Percentiles rank a stretch among this genome's conserved stretches.
phyloP scores from a whole-genome alignment of 2,329 filamentous ascomycete species.

The Chlorencoelia australis region DNA sequence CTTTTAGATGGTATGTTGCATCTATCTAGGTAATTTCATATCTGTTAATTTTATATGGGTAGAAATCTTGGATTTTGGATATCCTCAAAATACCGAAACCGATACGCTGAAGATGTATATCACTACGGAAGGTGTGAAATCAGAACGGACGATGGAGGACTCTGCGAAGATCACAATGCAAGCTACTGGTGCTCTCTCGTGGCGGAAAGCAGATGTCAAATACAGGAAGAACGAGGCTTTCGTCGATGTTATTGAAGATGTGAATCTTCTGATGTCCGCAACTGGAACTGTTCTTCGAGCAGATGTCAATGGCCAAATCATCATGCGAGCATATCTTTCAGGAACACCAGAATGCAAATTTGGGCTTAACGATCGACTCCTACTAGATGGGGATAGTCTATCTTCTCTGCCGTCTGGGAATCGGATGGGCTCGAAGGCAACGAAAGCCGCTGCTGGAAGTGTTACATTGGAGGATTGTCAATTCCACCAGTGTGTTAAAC shows the following conservation, averaged over 20 bases:
- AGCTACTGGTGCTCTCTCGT: conserved; percentile 91
- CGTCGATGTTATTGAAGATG: conserved; percentile 97
- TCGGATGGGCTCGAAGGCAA: conserved; percentile 72
- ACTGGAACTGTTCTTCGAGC: conserved; percentile 89
- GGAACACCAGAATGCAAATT: conserved; percentile 99
- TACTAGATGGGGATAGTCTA: conserved; percentile 70
- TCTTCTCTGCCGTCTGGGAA: conserved; percentile 63
- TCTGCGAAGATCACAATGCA: conserved; percentile 99
- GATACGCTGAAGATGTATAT: conserved; percentile 99
- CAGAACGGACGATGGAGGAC: conserved; percentile 74
- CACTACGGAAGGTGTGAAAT: conserved; percentile 96
- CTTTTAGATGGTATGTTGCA: conserved; percentile 66
- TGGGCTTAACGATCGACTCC: conserved; percentile 86
- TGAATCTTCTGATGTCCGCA: conserved; percentile 98
- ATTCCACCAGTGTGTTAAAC: conserved; percentile 97
- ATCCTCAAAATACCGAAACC: conserved; percentile 97
- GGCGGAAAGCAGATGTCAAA: conserved; percentile 94
- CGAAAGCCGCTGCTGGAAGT: conserved; percentile 87
- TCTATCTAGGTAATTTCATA: not conserved
- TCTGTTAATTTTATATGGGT: not conserved
- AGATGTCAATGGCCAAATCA: conserved; percentile 92
- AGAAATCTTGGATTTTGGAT: conserved; percentile 99
- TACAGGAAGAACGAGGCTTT: conserved; percentile 99
- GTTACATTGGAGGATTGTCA: conserved; percentile 97
- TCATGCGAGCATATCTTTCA: conserved; percentile 96